Evolutionary conservation across 2,329 filamentous ascomycete species (phyloP), one percentile per base, ranked within the genome.

Genomic region (Pseudophaeomoniella oleicola): DNA sequence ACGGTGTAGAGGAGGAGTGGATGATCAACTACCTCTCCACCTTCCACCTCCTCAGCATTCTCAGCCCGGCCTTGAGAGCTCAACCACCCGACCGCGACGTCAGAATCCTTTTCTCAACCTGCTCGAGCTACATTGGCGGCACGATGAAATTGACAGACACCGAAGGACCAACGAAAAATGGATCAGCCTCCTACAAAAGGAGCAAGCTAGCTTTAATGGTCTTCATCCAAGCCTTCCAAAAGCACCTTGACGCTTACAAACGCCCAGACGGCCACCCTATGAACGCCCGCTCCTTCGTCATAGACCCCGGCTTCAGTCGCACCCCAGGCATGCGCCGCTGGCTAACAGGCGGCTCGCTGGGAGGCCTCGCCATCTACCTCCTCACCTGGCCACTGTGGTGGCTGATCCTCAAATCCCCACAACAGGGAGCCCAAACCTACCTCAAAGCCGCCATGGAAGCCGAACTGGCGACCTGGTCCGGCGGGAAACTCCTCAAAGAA

Each of bases 41-140:
- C 57, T 96, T 94, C 61, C 92, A 98, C 52, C 69, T 98, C 3
- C 69, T 98, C 32, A 83, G 82, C 45, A 92, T 98, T 18, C 67
- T 98, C 22, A 90, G 81, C 47, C 90, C 90, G 0, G 88, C 90
- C 0, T 69, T 98, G 41, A 75, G 85, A 45, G 85, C 82, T 1
- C 90, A 98, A 58, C 90, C 90, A 2, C 77, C 92, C 38, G 90
- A 98, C 56, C 75, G 90, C 49, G 90, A 98, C 56, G 85, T 98
- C 12, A 72, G 90, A 42, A 71, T 98, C 42, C 70, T 98, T 39
- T 75, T 96, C 45, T 69, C 82, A 2, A 92, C 83, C 0, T 98
- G 92, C 56, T 78, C 84, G 14, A 79, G 83, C 19, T 96, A 98
- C 58, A 82, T 94, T 46, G 75, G 72, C 2, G 82, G 81, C 3